Conservation (phyloP, 768 basidiomycete genomes). For the Pleurotus ostreatus region DNA sequence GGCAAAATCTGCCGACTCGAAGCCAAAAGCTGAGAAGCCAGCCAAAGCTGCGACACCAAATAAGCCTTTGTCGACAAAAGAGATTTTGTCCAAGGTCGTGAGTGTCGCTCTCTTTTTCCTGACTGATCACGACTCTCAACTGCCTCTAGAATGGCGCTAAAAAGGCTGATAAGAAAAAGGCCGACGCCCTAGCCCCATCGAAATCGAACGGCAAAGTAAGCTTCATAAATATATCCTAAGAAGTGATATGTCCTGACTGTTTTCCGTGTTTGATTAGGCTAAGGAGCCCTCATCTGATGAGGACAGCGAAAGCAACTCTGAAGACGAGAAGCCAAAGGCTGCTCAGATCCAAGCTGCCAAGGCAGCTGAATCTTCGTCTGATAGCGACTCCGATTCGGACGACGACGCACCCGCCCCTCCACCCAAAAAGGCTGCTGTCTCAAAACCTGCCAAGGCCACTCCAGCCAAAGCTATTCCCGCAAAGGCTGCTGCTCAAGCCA, state of each 20-base stretch:
- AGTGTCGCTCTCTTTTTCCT: background rate
- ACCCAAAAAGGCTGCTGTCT: slow-evolving; percentile 18
- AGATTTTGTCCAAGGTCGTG: slow-evolving; percentile 8
- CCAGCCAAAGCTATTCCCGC: slow-evolving; percentile 14
- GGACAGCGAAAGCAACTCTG: slow-evolving; percentile 39
- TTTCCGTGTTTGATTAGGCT: slow-evolving; percentile 11
- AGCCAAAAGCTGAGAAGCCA: slow-evolving; percentile 22
- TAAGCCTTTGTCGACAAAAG: slow-evolving; percentile 21
- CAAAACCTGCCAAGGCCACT: slow-evolving; percentile 8
- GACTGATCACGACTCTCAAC: too few relatives aligned
- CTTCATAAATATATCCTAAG: slow-evolving; percentile 13
- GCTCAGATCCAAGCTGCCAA: slow-evolving; percentile 39
- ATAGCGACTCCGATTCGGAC: slow-evolving; percentile 28
- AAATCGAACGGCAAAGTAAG: slow-evolving; percentile 11
- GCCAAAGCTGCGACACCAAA: slow-evolving; percentile 20
- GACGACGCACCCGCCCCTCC: slow-evolving; percentile 18
- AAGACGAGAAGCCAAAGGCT: slow-evolving; percentile 58
- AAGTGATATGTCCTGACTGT: slow-evolving; percentile 18
- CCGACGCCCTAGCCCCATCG: slow-evolving; percentile 6
- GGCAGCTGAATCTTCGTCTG: slow-evolving; percentile 29
- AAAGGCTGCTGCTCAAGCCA: slow-evolving; percentile 11
- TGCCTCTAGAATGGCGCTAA: too few relatives aligned
- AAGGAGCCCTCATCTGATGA: slow-evolving; percentile 39
- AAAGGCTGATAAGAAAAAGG: background rate
- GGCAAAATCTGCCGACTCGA: slow-evolving; percentile 27